Evolutionary conservation across 2,329 filamentous ascomycete genomes (phyloP).

Genomic region (Zelopaecilomyces penicillatus): DNA sequence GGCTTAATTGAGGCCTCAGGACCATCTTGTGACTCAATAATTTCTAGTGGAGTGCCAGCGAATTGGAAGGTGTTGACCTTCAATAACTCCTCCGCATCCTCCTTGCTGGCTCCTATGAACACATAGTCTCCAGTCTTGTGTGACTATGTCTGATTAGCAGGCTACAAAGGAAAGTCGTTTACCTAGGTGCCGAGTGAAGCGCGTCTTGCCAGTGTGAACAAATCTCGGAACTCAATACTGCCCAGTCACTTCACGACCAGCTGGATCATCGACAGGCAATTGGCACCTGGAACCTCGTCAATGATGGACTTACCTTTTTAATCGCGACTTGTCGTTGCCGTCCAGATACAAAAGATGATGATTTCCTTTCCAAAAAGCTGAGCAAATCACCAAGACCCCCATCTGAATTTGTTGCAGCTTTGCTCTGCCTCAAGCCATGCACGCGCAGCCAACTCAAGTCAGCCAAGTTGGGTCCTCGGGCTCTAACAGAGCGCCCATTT

Average conservation of each 20-base stretch:
- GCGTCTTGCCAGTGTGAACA: not conserved
- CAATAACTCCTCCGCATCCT: conserved; percentile 55
- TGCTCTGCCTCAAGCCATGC: conserved; percentile 59
- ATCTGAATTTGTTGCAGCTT: conserved; percentile 56
- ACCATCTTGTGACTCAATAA: conserved; percentile 41
- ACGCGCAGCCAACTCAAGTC: conserved; percentile 37
- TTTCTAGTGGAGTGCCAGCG: conserved; percentile 53
- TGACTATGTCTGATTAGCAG: conserved; percentile 66
- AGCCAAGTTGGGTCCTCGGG: conserved; percentile 14
- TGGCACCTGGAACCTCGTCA: conserved; percentile 22
- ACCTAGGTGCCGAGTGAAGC: conserved; percentile 9
- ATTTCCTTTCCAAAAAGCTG: conserved; percentile 63
- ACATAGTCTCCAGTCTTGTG: conserved; percentile 60
- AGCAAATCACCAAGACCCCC: conserved; percentile 58
- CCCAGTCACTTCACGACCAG: conserved; percentile 7
- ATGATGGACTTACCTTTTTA: conserved; percentile 63
- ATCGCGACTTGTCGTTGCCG: conserved; percentile 49
- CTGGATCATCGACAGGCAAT: conserved; percentile 6
- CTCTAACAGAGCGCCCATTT: conserved; percentile 16
- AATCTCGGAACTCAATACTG: conserved; percentile 2
- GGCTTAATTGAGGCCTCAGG: conserved; percentile 25
- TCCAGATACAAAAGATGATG: conserved; percentile 43
- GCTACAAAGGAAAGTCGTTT: conserved; percentile 32
- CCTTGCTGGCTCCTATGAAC: conserved; percentile 56
- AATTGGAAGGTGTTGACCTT: conserved; percentile 63